These are phyloP conservation scores for Leccinellum luteum DNA, from an alignment of 768 basidiomycete species.

Conservation along the genomic window DNA sequence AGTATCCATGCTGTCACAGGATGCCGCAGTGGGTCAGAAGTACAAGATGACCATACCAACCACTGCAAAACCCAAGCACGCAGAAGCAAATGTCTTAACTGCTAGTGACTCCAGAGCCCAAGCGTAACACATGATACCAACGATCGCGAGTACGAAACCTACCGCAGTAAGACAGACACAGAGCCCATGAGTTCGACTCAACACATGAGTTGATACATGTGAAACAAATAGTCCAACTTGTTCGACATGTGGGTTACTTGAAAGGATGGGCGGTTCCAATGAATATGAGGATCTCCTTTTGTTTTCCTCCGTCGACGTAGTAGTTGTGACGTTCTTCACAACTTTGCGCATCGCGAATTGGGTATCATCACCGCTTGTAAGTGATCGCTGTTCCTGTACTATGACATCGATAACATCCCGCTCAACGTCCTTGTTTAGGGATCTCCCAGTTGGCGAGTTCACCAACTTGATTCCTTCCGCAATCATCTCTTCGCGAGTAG, in stretches of 20 bases:
- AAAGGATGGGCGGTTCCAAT: constrained; percentile 36
- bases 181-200: constrained; percentile 47
- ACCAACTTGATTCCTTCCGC: constrained; percentile 29
- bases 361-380: background rate
- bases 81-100: constrained; percentile 44
- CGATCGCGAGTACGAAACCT: constrained; percentile 50
- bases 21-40: constrained; percentile 3
- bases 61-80: constrained; percentile 38
- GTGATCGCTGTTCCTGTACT: background rate
- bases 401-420: background rate
- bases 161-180: constrained; percentile 45
- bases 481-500: constrained; percentile 45
- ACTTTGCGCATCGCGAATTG: background rate
- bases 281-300: constrained; percentile 1
- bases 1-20: background rate
- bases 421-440: constrained; percentile 13
- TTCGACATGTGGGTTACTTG: constrained; percentile 48
- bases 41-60: constrained; percentile 18
- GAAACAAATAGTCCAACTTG: constrained; percentile 46
- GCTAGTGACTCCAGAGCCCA: constrained; percentile 48
- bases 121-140: constrained; percentile 49
- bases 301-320: background rate
- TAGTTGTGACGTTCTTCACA: background rate
- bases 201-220: constrained; percentile 41
- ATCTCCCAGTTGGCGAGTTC: constrained; percentile 20